Evolutionary conservation across 257 asterid species (phyloP).

Genomic region (Capsicum chinense): DNA sequence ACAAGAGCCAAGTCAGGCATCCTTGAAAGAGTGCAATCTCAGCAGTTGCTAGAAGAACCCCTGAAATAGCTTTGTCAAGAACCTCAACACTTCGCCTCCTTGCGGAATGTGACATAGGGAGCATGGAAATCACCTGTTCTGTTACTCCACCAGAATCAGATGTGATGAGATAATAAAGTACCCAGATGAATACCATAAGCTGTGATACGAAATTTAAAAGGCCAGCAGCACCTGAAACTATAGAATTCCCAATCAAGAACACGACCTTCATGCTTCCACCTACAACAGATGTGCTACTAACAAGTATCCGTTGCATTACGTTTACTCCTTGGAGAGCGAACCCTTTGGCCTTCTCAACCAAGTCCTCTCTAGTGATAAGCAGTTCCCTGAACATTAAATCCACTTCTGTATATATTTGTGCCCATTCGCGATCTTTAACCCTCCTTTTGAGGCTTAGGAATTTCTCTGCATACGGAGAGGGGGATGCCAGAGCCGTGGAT

Average conservation of each 20-base stretch:
- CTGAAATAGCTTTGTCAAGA: slow-evolving; percentile 81
- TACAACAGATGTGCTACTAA: slow-evolving; percentile 69
- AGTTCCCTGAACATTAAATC: slow-evolving; percentile 72
- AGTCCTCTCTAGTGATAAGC: slow-evolving; percentile 70
- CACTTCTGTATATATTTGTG: slow-evolving; percentile 67
- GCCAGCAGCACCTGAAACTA: slow-evolving; percentile 93
- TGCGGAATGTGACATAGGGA: slow-evolving; percentile 78
- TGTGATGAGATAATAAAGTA: slow-evolving; percentile 82
- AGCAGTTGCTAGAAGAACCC: slow-evolving; percentile 82
- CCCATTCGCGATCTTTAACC: slow-evolving; percentile 77
- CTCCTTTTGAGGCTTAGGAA: slow-evolving; percentile 63
- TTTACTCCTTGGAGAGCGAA: slow-evolving; percentile 82
- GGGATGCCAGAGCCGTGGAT: slow-evolving; percentile 58
- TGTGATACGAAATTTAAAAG: slow-evolving; percentile 78
- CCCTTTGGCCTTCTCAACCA: slow-evolving; percentile 88
- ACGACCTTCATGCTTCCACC: slow-evolving; percentile 80
- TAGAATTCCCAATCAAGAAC: slow-evolving; percentile 65
- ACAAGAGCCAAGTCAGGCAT: slow-evolving; percentile 92
- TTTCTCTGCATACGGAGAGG: slow-evolving; percentile 77
- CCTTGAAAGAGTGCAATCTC: slow-evolving; percentile 93
- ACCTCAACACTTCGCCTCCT: slow-evolving; percentile 81
- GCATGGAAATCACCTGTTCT: slow-evolving; percentile 83
- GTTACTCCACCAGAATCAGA: slow-evolving; percentile 98
- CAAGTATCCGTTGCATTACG: slow-evolving; percentile 71
- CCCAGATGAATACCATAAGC: slow-evolving; percentile 87